Evolutionary conservation across 768 basidiomycete species (phyloP).

Genomic region (Tulasnella sp.): DNA sequence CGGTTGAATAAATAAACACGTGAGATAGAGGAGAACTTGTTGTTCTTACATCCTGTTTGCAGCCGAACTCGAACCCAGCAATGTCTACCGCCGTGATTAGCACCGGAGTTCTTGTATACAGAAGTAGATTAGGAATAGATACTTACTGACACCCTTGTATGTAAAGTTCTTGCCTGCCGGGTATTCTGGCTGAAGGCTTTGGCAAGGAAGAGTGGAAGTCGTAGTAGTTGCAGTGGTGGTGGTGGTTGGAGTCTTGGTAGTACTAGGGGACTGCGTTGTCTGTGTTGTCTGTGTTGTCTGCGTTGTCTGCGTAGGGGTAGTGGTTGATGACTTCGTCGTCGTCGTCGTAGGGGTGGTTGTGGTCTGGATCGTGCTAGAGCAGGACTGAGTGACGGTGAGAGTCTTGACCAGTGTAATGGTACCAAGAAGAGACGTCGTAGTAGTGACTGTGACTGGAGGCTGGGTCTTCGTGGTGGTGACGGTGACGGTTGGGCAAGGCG

Average conservation of each 20-base stretch:
- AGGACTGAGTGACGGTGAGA: not conserved
- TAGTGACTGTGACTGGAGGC: too few relatives aligned
- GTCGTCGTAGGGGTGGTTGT: too few relatives aligned
- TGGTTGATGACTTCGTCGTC: not conserved
- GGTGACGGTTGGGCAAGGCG: not conserved
- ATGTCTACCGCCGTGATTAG: not conserved
- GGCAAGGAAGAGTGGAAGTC: too few relatives aligned
- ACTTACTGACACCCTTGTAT: conserved; percentile 8
- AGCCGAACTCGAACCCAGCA: not conserved
- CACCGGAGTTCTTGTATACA: not conserved
- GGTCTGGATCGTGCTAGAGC: not conserved
- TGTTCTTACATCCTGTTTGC: not conserved
- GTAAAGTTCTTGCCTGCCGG: not conserved
- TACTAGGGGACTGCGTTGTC: too few relatives aligned
- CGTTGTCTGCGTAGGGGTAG: not conserved
- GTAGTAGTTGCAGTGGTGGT: not conserved
- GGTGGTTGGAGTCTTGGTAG: conserved; percentile 5
- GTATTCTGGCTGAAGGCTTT: not conserved
- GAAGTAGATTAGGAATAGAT: not conserved
- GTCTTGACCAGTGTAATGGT: not conserved
- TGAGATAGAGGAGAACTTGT: not conserved
- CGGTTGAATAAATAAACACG: not conserved
- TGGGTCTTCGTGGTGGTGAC: not conserved
- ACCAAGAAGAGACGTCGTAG: too few relatives aligned
- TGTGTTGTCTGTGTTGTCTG: too few relatives aligned